Conservation (phyloP, 140 eudicot genomes). For the Ambrosia hybrid region DNA sequence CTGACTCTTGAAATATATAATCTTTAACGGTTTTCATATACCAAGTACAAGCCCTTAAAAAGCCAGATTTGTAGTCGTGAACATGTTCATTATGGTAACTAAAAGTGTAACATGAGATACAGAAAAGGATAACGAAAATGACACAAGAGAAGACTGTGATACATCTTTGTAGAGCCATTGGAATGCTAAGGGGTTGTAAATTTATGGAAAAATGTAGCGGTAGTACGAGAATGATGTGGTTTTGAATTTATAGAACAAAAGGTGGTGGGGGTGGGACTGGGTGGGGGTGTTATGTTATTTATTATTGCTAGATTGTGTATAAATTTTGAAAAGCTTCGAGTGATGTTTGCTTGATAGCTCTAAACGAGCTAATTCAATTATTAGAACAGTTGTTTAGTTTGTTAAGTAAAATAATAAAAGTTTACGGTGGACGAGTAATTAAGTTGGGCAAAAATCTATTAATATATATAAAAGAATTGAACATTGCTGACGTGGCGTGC, state of each 20-base stretch:
- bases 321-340: not conserved
- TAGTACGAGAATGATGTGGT: constrained; percentile 14
- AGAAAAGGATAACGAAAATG: constrained; percentile 14
- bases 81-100: constrained; percentile 22
- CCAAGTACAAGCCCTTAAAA: constrained; percentile 20
- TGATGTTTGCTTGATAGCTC: constrained; percentile 4
- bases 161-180: constrained; percentile 27
- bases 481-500: too few species aligned
- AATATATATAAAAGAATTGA: too few species aligned
- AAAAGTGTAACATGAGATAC: constrained; percentile 19
- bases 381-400: constrained; percentile 1
- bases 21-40: constrained; percentile 18
- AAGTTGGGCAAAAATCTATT: too few species aligned
- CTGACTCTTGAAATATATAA: constrained; percentile 1
- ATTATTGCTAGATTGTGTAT: constrained; percentile 2
- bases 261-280: not conserved
- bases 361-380: not conserved
- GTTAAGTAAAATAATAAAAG: not conserved
- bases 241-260: constrained; percentile 27
- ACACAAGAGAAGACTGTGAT: constrained; percentile 3
- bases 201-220: not conserved
- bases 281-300: constrained; percentile 5
- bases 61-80: constrained; percentile 9
- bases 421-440: not conserved
- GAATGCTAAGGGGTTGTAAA: not conserved